Conservation (phyloP, 352 stramenopile genomes). For the Peronospora destructor region DNA sequence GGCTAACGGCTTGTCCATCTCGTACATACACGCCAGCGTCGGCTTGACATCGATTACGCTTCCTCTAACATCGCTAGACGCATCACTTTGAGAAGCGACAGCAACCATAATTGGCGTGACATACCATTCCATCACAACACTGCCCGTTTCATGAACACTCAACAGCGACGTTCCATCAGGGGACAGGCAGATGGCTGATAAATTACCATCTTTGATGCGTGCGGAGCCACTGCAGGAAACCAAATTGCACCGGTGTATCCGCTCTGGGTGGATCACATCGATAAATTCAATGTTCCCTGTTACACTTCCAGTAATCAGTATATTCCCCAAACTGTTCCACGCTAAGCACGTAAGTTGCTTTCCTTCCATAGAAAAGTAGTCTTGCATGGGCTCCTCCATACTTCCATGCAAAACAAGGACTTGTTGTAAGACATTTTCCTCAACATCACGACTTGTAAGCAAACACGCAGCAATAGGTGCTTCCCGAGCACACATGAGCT, state of each 20-base stretch:
- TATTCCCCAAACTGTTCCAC: conserved; percentile 25
- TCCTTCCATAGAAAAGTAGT: conserved; percentile 30
- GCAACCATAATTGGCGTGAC: conserved; percentile 24
- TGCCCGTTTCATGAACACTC: conserved; percentile 22
- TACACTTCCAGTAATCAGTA: conserved; percentile 25
- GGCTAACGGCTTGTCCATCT: conserved; percentile 18
- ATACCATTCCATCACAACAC: conserved; percentile 32
- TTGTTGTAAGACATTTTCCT: conserved; percentile 26
- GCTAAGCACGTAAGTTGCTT: conserved; percentile 33
- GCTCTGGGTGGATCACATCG: conserved; percentile 22
- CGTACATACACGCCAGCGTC: conserved; percentile 22
- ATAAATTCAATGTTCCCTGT: conserved; percentile 33
- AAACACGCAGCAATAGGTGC: conserved; percentile 30
- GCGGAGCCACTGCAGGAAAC: conserved; percentile 10
- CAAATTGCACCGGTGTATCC: conserved; percentile 29
- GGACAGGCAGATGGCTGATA: conserved; percentile 32
- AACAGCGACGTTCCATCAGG: conserved; percentile 30
- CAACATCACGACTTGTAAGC: conserved; percentile 21
- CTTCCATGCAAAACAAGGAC: conserved; percentile 32
- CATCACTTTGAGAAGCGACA: conserved; percentile 10
- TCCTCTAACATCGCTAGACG: conserved; percentile 22
- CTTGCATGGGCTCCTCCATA: conserved; percentile 31
- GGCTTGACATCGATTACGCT: conserved; percentile 28
- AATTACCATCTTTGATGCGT: conserved; percentile 4
- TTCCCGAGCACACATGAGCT: conserved; percentile 31